Evolutionary conservation across 2,329 filamentous ascomycete species (phyloP).

Genomic region (Plectosphaerella sp.): DNA sequence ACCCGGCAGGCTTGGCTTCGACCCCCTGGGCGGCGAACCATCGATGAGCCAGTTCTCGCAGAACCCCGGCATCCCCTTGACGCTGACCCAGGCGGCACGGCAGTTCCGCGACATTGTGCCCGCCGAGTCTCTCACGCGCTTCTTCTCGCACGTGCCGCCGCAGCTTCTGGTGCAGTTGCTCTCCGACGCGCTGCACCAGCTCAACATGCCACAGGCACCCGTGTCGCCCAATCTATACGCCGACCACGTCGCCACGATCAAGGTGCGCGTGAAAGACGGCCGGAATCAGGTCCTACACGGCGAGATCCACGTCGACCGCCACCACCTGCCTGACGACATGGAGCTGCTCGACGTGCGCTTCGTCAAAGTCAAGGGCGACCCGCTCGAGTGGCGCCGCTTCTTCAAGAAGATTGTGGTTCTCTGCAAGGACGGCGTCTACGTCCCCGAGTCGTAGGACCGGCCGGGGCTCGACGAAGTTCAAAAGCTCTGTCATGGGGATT

Average conservation of each 20-base stretch:
- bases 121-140: slow-evolving; percentile 79
- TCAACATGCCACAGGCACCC: slow-evolving; percentile 71
- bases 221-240: slow-evolving; percentile 40
- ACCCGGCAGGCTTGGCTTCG: slow-evolving; percentile 29
- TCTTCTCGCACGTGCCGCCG: slow-evolving; percentile 79
- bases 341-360: slow-evolving; percentile 83
- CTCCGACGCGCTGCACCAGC: slow-evolving; percentile 73
- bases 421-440: slow-evolving; percentile 78
- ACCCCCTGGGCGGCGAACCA: slow-evolving; percentile 78
- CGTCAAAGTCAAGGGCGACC: slow-evolving; percentile 92
- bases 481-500: no score
- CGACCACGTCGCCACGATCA: slow-evolving; percentile 59
- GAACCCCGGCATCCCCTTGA: slow-evolving; percentile 72
- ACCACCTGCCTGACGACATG: slow-evolving; percentile 47
- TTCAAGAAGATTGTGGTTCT: slow-evolving; percentile 93
- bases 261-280: slow-evolving; percentile 70
- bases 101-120: slow-evolving; percentile 90
- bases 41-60: slow-evolving; percentile 82
- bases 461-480: neutral
- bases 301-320: slow-evolving; percentile 68
- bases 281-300: slow-evolving; percentile 70
- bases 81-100: slow-evolving; percentile 82
- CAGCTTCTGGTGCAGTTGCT: slow-evolving; percentile 75
- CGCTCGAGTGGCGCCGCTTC: slow-evolving; percentile 90
- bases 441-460: slow-evolving; percentile 33